phyloP scores from a whole-genome alignment of 345 rosid species.

The Gossypium anomalum region DNA sequence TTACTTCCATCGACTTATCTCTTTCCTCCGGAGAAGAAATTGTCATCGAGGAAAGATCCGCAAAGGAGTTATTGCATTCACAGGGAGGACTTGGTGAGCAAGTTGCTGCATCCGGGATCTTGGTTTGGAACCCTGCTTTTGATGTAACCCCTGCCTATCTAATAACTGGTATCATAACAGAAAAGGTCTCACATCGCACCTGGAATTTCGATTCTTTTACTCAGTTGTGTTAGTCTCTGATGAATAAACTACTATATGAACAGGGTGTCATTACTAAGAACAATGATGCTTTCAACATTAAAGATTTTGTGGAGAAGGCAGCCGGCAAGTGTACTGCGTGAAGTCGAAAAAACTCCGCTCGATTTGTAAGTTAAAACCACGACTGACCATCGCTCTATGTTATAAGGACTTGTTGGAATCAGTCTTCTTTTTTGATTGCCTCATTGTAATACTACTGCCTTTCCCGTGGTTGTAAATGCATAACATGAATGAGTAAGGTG shows the following conservation, averaged over 20 bases:
- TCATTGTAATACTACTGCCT: not conserved
- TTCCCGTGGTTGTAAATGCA: not conserved
- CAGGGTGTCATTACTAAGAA: constrained; percentile 77
- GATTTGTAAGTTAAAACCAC: not conserved
- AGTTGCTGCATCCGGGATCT: constrained; percentile 79
- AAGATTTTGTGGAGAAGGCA: constrained; percentile 43
- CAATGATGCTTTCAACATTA: constrained; percentile 47
- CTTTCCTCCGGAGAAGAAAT: constrained; percentile 72
- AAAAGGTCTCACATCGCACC: not conserved
- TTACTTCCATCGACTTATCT: constrained; percentile 70
- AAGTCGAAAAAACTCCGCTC: not conserved
- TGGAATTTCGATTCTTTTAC: not conserved
- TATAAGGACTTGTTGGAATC: not conserved
- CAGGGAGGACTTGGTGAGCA: constrained; percentile 93
- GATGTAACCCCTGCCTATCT: not conserved
- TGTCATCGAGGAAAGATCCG: constrained; percentile 70
- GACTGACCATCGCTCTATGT: not conserved
- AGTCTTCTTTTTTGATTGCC: not conserved
- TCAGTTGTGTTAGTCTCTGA: not conserved
- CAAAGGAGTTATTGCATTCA: constrained; percentile 63
- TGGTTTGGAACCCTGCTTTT: constrained; percentile 89
- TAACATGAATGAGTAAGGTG: not conserved
- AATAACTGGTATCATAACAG: not conserved
- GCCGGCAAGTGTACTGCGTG: not conserved
- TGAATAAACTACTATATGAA: not conserved